Conservation (phyloP, 257 asterid genomes). For the Primulina huaijiensis region DNA sequence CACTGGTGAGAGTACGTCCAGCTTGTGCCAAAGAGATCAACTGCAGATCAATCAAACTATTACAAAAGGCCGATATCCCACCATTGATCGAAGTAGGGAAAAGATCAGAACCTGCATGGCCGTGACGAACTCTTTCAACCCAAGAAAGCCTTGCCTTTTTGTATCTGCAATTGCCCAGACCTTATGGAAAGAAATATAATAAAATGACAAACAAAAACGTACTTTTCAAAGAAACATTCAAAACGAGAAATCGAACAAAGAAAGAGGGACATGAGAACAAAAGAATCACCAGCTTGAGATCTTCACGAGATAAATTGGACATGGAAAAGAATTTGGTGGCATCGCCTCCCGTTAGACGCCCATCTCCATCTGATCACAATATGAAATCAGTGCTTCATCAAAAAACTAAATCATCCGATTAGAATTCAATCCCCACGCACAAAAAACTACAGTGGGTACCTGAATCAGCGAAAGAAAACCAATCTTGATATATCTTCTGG, state of each 20-base stretch:
- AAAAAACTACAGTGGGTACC: slow-evolving; percentile 31
- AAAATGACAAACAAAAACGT: background rate
- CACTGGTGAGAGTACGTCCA: slow-evolving; percentile 57
- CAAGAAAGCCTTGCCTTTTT: slow-evolving; percentile 90
- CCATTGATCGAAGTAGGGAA: slow-evolving; percentile 3
- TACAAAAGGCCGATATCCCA: slow-evolving; percentile 28
- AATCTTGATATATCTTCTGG: slow-evolving; percentile 75
- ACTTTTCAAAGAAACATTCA: no score
- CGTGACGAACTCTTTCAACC: slow-evolving; percentile 72
- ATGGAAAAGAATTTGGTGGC: slow-evolving; percentile 83
- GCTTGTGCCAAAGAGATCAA: slow-evolving; percentile 82
- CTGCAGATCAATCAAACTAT: slow-evolving; percentile 38
- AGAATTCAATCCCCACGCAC: slow-evolving; percentile 10
- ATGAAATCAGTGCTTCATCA: background rate
- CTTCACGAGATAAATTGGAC: slow-evolving; percentile 79
- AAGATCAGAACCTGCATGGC: slow-evolving; percentile 74
- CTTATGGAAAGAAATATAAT: slow-evolving; percentile 28
- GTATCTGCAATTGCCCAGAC: slow-evolving; percentile 98
- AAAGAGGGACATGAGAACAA: background rate
- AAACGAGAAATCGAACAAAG: background rate
- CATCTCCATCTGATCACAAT: slow-evolving; percentile 74
- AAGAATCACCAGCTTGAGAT: slow-evolving; percentile 70
- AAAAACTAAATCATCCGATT: background rate
- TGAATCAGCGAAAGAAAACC: slow-evolving; percentile 83
- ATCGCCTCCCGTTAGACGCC: slow-evolving; percentile 77